Conservation (phyloP, 1,284 basidiomycete species). For the Athelia sp. region DNA sequence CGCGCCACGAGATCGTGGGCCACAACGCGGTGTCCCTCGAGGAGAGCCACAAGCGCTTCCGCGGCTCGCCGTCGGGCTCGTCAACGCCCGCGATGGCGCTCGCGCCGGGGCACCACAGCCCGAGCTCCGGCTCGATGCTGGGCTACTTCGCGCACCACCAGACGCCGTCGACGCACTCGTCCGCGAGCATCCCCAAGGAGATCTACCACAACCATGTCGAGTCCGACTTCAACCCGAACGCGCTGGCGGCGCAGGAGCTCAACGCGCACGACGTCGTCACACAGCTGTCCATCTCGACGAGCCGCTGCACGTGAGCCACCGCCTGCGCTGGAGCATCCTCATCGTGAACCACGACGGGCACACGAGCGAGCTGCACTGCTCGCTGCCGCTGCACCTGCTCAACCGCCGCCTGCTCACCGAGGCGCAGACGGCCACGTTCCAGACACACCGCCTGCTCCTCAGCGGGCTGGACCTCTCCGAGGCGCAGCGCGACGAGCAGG, state of each 20-base stretch:
- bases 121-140: background rate
- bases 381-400: constrained; percentile 81
- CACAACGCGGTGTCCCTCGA: constrained; percentile 51
- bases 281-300: constrained; percentile 41
- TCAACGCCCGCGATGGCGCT: constrained; percentile 10
- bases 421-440: constrained; percentile 63
- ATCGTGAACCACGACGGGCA: constrained; percentile 86
- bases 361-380: constrained; percentile 87
- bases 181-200: constrained; percentile 6
- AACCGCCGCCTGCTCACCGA: constrained; percentile 71
- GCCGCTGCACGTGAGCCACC: constrained; percentile 73
- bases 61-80: no score
- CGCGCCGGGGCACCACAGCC: constrained; percentile 5
- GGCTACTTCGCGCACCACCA: background rate
- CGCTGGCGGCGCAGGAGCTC: constrained; percentile 17
- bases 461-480: constrained; percentile 29
- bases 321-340: constrained; percentile 66
- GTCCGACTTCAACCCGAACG: constrained; percentile 11
- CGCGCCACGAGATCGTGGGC: constrained; percentile 68
- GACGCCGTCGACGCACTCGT: constrained; percentile 6
- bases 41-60: constrained; percentile 29
- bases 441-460: constrained; percentile 62
- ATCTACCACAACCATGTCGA: constrained; percentile 5
- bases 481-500: constrained; percentile 56
- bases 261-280: constrained; percentile 42